Percentiles rank a stretch among this genome's conserved stretches.
Evolutionary conservation across 1,284 basidiomycete genomes (phyloP).

Genomic region (Cryptococcus depauperatus): DNA sequence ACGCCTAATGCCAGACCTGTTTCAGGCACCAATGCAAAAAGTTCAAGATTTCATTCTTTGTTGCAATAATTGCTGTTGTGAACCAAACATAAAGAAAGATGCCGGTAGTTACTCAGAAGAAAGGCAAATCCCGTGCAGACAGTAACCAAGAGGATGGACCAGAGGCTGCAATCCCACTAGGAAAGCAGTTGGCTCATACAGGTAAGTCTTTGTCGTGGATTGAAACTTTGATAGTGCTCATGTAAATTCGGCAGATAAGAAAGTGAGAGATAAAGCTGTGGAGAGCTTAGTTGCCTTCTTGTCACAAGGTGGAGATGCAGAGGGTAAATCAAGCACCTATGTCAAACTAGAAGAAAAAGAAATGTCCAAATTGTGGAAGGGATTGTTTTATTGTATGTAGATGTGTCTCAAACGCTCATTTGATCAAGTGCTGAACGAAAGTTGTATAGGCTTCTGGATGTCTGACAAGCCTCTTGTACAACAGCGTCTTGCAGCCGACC

Average conservation of each 20-base stretch:
- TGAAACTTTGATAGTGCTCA: neutral
- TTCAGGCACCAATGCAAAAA: too few relatives aligned
- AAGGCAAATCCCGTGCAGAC: constrained; percentile 27
- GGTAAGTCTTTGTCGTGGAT: constrained; percentile 48
- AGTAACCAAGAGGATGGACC: constrained; percentile 17
- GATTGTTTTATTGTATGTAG: constrained; percentile 83
- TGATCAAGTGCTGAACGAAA: neutral
- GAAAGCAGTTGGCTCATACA: constrained; percentile 81
- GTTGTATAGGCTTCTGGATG: constrained; percentile 97
- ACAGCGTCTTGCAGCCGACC: constrained; percentile 76
- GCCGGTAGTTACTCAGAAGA: constrained; percentile 15
- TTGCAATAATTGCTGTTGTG: neutral
- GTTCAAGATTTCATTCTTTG: too few relatives aligned
- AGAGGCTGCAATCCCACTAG: constrained; percentile 53
- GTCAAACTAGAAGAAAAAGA: constrained; percentile 55
- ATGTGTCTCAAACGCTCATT: neutral
- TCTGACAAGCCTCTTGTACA: constrained; percentile 96
- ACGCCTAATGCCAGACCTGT: too few relatives aligned
- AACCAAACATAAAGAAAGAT: constrained; percentile 1
- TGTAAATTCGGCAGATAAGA: constrained; percentile 57
- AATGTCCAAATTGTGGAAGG: constrained; percentile 93
- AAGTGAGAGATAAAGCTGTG: constrained; percentile 78
- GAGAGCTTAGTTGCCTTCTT: constrained; percentile 67
- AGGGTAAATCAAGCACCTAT: constrained; percentile 16
- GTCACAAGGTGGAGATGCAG: constrained; percentile 54